Percentiles rank a stretch among this genome's conserved stretches.
phyloP scores from a whole-genome alignment of 2,329 filamentous ascomycete species.

The Epichloe brachyelytri region DNA sequence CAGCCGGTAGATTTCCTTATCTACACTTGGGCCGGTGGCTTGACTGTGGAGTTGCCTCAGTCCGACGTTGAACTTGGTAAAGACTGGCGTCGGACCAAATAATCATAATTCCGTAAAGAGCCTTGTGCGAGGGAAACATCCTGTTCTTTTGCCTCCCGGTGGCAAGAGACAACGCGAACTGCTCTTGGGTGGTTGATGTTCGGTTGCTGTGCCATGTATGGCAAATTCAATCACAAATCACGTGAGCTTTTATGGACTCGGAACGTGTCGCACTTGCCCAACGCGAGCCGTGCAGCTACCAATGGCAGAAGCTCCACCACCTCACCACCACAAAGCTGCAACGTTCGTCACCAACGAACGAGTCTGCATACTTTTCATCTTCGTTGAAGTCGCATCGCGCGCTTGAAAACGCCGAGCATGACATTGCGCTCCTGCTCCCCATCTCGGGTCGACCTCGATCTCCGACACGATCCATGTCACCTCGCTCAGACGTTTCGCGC shows the following conservation, averaged over 20 bases:
- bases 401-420: constrained; percentile 10
- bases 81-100: background rate
- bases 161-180: background rate
- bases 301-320: background rate
- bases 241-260: background rate
- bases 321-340: background rate
- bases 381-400: background rate
- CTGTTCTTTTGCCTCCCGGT: no score
- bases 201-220: background rate
- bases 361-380: background rate
- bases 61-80: no score
- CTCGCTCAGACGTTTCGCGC: constrained; percentile 21
- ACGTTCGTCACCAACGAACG: background rate
- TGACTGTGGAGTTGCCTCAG: no score
- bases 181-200: background rate
- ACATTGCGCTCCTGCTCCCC: constrained; percentile 16
- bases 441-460: constrained; percentile 21
- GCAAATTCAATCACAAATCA: background rate
- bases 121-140: background rate
- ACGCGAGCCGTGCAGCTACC: background rate
- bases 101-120: background rate
- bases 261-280: background rate
- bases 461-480: constrained; percentile 22
- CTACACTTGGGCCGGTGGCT: no score
- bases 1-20: no score